Base-by-base conservation (phyloP, 345 rosid species). In the Murraya paniculata region DNA sequence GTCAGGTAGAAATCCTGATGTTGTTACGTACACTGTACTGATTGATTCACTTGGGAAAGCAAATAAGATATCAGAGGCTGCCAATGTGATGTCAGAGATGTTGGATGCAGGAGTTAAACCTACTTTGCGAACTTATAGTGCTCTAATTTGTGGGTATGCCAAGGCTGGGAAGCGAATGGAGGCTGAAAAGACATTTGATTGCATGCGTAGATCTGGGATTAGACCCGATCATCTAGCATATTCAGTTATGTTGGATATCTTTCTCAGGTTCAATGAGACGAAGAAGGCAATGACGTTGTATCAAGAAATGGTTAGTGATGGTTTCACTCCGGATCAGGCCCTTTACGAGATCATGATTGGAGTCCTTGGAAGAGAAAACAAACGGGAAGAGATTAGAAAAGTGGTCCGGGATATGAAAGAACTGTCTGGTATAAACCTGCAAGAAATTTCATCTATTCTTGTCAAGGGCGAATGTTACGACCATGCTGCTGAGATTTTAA, bases 1-100 rank as follows among this genome's bases (percentile, higher is more conserved):
- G 65, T 88, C 89, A 0, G 93, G 96, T 60, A 81, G 83, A 74
- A 90, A 65, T 80, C 98, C 99, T 30, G 99, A 95, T 89, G 97
- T 87, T 8, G 85, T 95, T 77, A 93, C 99, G 39, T 95, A 91
- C 80, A 93, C 99, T 28, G 88, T 92, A 76, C 85, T 95, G 84
- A 91, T 95, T n/a, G 98, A 95, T 87, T 92, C 91, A 0, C 93
- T 95, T 60, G 99, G 99, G 35, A 95, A 95, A 86, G 91, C 91
- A 79, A 89, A 87, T 81, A 91, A 82, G 84, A 87, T 89, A 41
- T 84, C 57, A 31, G 95, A 95, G 80, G 98, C 97, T 45, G 91
- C 93, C 58, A 84, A 79, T 39, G 79, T 95, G 38, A 91, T 95
- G 99, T 89, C 96, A 18, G 97, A 95, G 90, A 95, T 95, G 99